Evolutionary conservation across 192 early-diverging fungal genomes (phyloP).

Genomic region (Backusella morwellensis): DNA sequence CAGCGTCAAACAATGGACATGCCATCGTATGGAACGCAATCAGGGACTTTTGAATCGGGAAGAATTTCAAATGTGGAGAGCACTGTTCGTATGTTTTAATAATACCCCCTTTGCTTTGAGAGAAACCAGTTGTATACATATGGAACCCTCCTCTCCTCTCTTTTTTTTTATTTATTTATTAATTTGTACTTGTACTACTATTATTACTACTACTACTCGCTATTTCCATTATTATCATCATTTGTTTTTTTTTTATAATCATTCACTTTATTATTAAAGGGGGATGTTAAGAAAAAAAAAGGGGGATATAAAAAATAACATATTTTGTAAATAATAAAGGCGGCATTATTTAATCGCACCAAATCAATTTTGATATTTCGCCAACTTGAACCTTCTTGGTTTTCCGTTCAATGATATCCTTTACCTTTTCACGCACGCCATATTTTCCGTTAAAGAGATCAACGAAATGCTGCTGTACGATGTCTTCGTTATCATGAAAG

Average conservation of each 20-base stretch:
- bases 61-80: background rate
- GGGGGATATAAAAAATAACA: background rate
- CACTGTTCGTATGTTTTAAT: background rate
- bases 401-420: slow-evolving; percentile 55
- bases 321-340: background rate
- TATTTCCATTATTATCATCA: background rate
- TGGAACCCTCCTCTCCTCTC: background rate
- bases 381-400: slow-evolving; percentile 8
- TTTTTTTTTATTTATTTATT: background rate
- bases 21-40: background rate
- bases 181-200: background rate
- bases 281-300: background rate
- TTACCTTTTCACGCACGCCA: slow-evolving; percentile 62
- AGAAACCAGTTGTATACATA: background rate
- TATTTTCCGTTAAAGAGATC: slow-evolving; percentile 49
- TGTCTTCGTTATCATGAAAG: background rate
- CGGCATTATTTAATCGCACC: background rate
- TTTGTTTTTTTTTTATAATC: background rate
- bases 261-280: too few relatives aligned
- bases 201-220: background rate
- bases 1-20: slow-evolving; percentile 3
- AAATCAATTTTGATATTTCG: background rate
- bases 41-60: background rate
- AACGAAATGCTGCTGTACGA: background rate
- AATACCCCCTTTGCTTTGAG: background rate